phyloP scores from a whole-genome alignment of 768 basidiomycete species.

The Suillus brevipes region DNA sequence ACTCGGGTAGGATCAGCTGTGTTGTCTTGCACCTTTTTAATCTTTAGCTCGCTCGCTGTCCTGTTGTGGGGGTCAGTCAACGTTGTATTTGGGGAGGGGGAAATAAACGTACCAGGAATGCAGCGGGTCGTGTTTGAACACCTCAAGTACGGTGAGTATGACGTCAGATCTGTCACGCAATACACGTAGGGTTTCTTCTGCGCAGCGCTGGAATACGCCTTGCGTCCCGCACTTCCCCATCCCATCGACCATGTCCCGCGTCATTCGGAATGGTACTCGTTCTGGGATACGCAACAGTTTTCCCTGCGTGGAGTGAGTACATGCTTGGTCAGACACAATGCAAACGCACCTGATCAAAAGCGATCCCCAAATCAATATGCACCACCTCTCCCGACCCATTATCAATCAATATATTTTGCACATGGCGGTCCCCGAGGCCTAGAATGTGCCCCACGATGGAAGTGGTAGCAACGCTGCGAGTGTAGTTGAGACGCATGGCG shows the following conservation, averaged over 20 bases:
- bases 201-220: conserved; percentile 93
- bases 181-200: conserved; percentile 92
- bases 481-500: conserved; percentile 83
- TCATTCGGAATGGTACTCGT: conserved; percentile 92
- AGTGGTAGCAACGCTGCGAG: conserved; percentile 88
- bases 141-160: conserved; percentile 93
- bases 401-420: conserved; percentile 90
- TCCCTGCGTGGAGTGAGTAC: conserved; percentile 52
- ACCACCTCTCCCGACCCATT: conserved; percentile 81
- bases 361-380: conserved; percentile 95
- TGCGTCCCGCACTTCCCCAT: conserved; percentile 88
- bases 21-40: conserved; percentile 60
- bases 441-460: conserved; percentile 93
- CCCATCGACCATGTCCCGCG: conserved; percentile 91
- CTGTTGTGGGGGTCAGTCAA: conserved; percentile 35
- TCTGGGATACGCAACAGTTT: conserved; percentile 79
- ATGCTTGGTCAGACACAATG: neutral
- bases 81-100: neutral
- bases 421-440: conserved; percentile 91
- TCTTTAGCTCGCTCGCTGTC: conserved; percentile 77
- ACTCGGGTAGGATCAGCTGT: conserved; percentile 26
- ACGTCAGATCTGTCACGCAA: conserved; percentile 81
- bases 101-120: conserved; percentile 72
- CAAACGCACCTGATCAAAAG: conserved; percentile 81
- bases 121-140: conserved; percentile 95